Evolutionary conservation across 352 stramenopile genomes (phyloP).

Genomic region (Globisporangium apiculatum): DNA sequence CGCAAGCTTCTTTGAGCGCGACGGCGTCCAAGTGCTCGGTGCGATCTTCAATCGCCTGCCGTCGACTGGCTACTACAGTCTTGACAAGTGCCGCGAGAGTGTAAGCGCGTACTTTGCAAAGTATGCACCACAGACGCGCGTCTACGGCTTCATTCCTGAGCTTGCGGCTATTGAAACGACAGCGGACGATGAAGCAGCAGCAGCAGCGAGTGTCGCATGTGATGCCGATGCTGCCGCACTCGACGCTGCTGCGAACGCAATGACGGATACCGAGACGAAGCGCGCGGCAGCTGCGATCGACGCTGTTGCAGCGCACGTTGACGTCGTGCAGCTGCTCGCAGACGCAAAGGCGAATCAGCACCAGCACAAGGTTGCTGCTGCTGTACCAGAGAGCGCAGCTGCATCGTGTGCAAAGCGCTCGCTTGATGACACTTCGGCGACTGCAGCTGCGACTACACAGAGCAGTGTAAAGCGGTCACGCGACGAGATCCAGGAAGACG

Average conservation of each 20-base stretch:
- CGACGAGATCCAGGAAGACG: slow-evolving; percentile 30
- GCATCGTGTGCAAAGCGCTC: neutral
- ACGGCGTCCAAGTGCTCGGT: slow-evolving; percentile 91
- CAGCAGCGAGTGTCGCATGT: neutral
- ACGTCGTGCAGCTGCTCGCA: slow-evolving; percentile 29
- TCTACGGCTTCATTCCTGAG: slow-evolving; percentile 85
- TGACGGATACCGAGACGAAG: slow-evolving; percentile 8
- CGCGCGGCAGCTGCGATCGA: slow-evolving; percentile 30
- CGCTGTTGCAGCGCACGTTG: slow-evolving; percentile 25
- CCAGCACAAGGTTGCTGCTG: slow-evolving; percentile 2
- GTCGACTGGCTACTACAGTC: slow-evolving; percentile 91
- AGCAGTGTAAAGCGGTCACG: slow-evolving; percentile 18
- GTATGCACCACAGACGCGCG: slow-evolving; percentile 49
- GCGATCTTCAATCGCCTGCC: slow-evolving; percentile 95
- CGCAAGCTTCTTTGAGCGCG: slow-evolving; percentile 91
- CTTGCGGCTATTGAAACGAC: slow-evolving; percentile 21
- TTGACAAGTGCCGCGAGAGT: slow-evolving; percentile 86
- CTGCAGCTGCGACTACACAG: neutral
- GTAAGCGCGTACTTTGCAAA: slow-evolving; percentile 91
- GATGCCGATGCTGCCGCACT: slow-evolving; percentile 1
- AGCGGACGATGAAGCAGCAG: neutral
- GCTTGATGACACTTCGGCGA: neutral
- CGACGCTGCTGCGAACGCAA: slow-evolving; percentile 11
- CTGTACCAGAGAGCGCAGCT: neutral
- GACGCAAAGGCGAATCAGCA: slow-evolving; percentile 19